Evolutionary conservation across 1,284 basidiomycete genomes (phyloP).

Genomic region (Irpex rosettiformis): DNA sequence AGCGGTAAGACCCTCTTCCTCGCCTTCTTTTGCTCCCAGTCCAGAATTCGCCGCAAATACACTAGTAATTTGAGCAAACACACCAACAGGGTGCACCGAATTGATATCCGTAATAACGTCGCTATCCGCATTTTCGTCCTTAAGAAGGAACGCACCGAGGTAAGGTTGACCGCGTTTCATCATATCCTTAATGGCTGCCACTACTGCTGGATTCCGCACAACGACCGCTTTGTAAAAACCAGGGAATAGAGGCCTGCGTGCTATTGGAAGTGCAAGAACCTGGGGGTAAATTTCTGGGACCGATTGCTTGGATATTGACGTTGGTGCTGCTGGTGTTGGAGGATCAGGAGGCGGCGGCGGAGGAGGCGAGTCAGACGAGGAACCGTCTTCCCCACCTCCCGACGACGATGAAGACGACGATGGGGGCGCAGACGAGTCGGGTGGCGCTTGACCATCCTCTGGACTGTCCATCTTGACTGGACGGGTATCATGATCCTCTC

Average conservation of each 20-base stretch:
- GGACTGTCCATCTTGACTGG: constrained; percentile 22
- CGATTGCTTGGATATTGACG: constrained; percentile 76
- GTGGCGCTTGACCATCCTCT: constrained; percentile 25
- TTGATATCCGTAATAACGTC: constrained; percentile 90
- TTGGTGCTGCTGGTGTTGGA: constrained; percentile 37
- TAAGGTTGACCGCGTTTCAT: constrained; percentile 97
- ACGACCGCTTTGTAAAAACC: constrained; percentile 98
- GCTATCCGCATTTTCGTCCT: constrained; percentile 91
- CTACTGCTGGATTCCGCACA: constrained; percentile 86
- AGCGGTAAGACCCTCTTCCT: constrained; percentile 88
- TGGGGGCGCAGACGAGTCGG: constrained; percentile 26
- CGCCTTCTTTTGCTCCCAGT: constrained; percentile 52
- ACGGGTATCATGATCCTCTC: constrained; percentile 10
- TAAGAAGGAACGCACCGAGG: constrained; percentile 95
- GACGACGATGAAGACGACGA: constrained; percentile 27
- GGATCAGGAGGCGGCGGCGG: constrained; percentile 32
- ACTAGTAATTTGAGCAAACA: constrained; percentile 97
- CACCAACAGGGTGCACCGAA: constrained; percentile 91
- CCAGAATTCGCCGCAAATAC: constrained; percentile 71
- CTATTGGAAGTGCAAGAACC: constrained; percentile 94
- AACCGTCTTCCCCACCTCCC: constrained; percentile 27
- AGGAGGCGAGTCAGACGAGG: constrained; percentile 16
- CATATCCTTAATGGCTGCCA: constrained; percentile 94
- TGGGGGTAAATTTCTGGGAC: constrained; percentile 91
- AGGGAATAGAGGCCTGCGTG: constrained; percentile 93